These are phyloP conservation scores for Camillea tinctor DNA, from an alignment of 2,329 filamentous ascomycete genomes.

Conservation along the genomic window DNA sequence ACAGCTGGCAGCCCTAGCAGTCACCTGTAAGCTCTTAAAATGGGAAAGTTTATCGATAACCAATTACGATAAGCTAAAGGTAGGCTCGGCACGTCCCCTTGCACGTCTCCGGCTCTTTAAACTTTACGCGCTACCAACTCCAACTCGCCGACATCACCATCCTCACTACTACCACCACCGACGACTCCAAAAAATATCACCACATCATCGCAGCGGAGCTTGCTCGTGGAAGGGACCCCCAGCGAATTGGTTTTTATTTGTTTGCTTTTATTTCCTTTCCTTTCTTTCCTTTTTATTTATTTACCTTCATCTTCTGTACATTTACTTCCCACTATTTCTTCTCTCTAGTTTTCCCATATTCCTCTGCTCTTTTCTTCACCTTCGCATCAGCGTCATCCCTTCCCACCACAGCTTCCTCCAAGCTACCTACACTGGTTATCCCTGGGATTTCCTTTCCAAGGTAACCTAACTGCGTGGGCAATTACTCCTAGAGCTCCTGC, in stretches of 20 bases:
- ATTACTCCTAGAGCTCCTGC: neutral
- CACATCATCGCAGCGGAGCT: neutral
- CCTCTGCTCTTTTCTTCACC: neutral
- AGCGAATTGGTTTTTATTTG: neutral
- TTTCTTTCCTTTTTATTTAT: neutral
- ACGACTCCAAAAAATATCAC: neutral
- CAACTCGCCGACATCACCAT: neutral
- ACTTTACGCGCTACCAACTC: constrained; percentile 12
- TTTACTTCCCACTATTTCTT: neutral
- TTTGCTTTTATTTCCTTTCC: constrained; percentile 3
- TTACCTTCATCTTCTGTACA: neutral
- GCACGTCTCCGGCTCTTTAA: constrained; percentile 8
- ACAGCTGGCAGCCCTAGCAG: neutral
- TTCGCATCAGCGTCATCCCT: neutral
- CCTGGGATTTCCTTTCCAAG: neutral
- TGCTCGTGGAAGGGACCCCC: neutral
- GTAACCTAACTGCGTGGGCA: neutral
- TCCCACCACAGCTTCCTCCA: neutral
- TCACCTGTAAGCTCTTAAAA: neutral
- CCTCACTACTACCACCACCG: neutral
- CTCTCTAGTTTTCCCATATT: neutral
- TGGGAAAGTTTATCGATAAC: constrained; percentile 10
- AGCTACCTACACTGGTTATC: neutral
- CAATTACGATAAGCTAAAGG: neutral
- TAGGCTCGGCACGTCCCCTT: neutral